These are phyloP conservation scores for Xylariaceae sp. DNA, from an alignment of 2,329 filamentous ascomycete species.

Conservation along the genomic window DNA sequence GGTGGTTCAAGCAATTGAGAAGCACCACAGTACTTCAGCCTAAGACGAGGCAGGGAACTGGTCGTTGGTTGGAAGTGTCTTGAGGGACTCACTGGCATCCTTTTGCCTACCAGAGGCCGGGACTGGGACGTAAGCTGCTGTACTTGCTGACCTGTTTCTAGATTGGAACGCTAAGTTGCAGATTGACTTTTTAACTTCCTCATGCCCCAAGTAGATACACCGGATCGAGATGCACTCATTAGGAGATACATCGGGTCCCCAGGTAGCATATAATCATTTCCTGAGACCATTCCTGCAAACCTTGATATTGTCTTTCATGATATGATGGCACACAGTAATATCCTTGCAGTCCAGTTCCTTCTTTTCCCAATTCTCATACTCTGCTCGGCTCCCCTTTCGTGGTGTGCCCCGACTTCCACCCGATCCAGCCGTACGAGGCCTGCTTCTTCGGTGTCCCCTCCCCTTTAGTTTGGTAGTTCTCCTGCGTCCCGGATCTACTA, in stretches of 20 bases:
- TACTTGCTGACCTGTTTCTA: slow-evolving; percentile 30
- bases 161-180: slow-evolving; percentile 26
- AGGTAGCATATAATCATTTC: slow-evolving; percentile 26
- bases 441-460: too few relatives aligned
- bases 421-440: too few relatives aligned
- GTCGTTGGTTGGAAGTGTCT: slow-evolving; percentile 9
- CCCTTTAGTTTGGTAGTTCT: too few relatives aligned
- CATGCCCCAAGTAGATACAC: slow-evolving; percentile 26
- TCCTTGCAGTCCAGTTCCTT: too few relatives aligned
- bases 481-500: too few relatives aligned
- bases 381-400: too few relatives aligned
- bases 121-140: slow-evolving; percentile 23
- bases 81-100: slow-evolving; percentile 12
- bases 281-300: background rate
- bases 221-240: slow-evolving; percentile 23
- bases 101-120: slow-evolving; percentile 13
- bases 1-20: slow-evolving; percentile 5
- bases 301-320: background rate
- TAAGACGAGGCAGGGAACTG: slow-evolving; percentile 12
- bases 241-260: slow-evolving; percentile 23
- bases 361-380: too few relatives aligned
- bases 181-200: slow-evolving; percentile 17
- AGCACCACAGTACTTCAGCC: slow-evolving; percentile 2
- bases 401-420: too few relatives aligned
- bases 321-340: too few relatives aligned